phyloP scores from a whole-genome alignment of 2,329 filamentous ascomycete species.

The Endoconidiophora laricicola region DNA sequence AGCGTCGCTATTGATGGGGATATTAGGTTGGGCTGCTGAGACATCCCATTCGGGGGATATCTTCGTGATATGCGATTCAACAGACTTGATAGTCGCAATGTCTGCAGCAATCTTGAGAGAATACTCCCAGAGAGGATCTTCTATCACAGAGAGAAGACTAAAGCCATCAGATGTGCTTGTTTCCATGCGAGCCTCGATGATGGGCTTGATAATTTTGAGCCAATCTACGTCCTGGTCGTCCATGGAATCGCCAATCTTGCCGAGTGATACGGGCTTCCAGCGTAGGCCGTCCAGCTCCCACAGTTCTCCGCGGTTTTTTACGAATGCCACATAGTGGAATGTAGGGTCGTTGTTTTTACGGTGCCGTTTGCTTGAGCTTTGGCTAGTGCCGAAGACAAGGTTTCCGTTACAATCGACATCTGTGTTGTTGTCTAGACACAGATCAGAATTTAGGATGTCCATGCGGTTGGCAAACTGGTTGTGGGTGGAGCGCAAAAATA shows the following conservation, averaged over 20 bases:
- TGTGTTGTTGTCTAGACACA: conserved; percentile 44
- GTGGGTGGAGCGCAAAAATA: conserved; percentile 64
- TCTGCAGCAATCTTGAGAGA: conserved; percentile 29
- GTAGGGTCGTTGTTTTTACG: conserved; percentile 35
- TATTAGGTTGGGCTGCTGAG: background rate
- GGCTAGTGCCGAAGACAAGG: conserved; percentile 21
- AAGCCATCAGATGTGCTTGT: conserved; percentile 49
- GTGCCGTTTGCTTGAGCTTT: conserved; percentile 18
- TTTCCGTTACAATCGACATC: conserved; percentile 17
- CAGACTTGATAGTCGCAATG: conserved; percentile 23
- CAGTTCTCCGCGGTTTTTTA: conserved; percentile 55
- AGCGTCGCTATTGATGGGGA: background rate
- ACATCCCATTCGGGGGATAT: background rate
- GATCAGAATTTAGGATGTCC: conserved; percentile 58
- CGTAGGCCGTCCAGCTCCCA: conserved; percentile 87
- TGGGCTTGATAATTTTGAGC: conserved; percentile 45
- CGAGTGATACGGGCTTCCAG: conserved; percentile 48
- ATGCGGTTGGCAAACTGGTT: conserved; percentile 73
- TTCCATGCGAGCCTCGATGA: conserved; percentile 53
- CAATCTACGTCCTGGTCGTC: conserved; percentile 31
- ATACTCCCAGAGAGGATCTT: conserved; percentile 41
- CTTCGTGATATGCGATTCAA: conserved; percentile 21
- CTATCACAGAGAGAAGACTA: conserved; percentile 59
- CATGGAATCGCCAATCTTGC: conserved; percentile 21
- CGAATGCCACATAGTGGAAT: conserved; percentile 82